phyloP scores from a whole-genome alignment of 2,329 filamentous ascomycete species.

The Chaetothyriales sp. region DNA sequence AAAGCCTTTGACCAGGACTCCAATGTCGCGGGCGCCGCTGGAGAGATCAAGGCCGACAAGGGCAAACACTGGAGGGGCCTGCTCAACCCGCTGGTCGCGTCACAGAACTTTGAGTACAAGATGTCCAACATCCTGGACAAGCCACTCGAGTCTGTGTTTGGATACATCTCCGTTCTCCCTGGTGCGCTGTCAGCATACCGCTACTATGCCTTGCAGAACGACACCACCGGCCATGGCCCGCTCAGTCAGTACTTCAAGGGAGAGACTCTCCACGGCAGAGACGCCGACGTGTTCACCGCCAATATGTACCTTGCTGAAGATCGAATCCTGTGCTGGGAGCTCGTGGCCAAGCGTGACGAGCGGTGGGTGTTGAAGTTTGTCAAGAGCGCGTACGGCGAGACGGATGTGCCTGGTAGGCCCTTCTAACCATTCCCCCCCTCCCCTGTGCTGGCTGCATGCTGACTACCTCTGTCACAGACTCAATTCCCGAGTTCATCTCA shows the following conservation, averaged over 20 bases:
- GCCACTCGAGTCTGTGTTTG: conserved; percentile 89
- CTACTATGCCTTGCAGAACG: conserved; percentile 91
- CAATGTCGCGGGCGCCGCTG: conserved; percentile 89
- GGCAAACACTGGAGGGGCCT: conserved; percentile 69
- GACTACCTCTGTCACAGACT: conserved; percentile 44
- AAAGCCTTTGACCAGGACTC: conserved; percentile 98
- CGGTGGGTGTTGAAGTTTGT: conserved; percentile 98
- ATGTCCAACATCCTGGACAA: conserved; percentile 99
- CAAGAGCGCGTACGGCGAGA: conserved; percentile 90
- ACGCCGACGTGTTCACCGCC: conserved; percentile 92
- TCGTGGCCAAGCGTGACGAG: conserved; percentile 87
- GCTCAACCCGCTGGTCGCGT: conserved; percentile 85
- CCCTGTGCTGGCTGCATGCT: too few relatives aligned
- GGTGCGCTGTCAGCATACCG: conserved; percentile 91
- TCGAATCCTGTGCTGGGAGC: conserved; percentile 94
- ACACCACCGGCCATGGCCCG: conserved; percentile 85
- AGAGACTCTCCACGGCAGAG: conserved; percentile 86
- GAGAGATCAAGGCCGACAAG: conserved; percentile 95
- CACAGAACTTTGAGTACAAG: conserved; percentile 99
- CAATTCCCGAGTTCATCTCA: conserved; percentile 91
- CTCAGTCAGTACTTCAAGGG: conserved; percentile 99
- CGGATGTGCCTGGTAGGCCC: conserved; percentile 92
- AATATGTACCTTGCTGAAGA: conserved; percentile 99
- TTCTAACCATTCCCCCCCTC: too few relatives aligned
- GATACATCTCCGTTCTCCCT: conserved; percentile 92